Base-by-base conservation (phyloP, 176 grass and related monocot species). In the Carex cristatella region DNA sequence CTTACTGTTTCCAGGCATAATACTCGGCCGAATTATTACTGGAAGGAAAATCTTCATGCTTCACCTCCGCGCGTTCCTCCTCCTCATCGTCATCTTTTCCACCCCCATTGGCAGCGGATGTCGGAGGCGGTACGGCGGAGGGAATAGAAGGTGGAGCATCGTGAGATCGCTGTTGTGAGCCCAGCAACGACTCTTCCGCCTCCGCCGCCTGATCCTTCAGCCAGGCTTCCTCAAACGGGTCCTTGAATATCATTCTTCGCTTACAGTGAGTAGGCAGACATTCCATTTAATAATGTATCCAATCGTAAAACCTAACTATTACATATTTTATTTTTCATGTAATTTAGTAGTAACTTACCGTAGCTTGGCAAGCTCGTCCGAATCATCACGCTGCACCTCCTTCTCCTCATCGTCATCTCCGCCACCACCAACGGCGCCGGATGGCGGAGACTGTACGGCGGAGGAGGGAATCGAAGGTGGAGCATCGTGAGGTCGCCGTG, bases 161-260 rank as follows among this genome's bases (percentile, higher is more conserved):
- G 23, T 18, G 37, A 19, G 86, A 81, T 38, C 69, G 73, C 49
- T 37, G 15, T 70, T 72, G 7, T 69, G 13, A 68, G 51, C 18
- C 83, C 84, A 12, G 65, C 81, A 42, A 13, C 61, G 16, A n/a
- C 68, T 2, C 18, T 68, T 3, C 55, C 53, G n/a, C 73, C 72
- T 49, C 58, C 90, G 37, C 87, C 89, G 89, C 89, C 14, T 90
- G 90, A 86, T 93, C 89, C 87, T 91, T 89, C 89, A 91, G 84
- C 14, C 91, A 86, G 57, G 89, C 91, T 18, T 89, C 91, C 82
- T 94, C 95, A 82, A 94, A 91, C 38, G 94, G 94, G 56, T 97
- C 92, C 81, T 88, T 94, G 90, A 54, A 93, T 92, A 65, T 58
- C 9, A 61, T 57, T 56, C 38, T 57, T 56, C 38, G 4, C 10